phyloP scores from a whole-genome alignment of 2,329 filamentous ascomycete species.

The Diplodia scrobiculata region DNA sequence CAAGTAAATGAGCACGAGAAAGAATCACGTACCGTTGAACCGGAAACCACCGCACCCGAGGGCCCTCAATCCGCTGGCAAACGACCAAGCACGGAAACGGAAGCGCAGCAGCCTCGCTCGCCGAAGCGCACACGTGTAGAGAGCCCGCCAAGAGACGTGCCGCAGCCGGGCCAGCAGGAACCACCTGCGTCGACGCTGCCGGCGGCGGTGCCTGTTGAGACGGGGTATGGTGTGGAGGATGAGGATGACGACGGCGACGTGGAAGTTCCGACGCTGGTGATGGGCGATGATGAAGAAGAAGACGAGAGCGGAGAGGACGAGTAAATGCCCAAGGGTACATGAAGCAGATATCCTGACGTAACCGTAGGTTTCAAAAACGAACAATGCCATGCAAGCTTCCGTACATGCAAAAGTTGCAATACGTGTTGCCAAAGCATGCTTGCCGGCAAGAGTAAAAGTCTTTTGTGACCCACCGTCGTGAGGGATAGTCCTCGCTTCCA shows the following conservation, averaged over 20 bases:
- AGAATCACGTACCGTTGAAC: not conserved
- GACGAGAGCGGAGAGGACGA: conserved; percentile 10
- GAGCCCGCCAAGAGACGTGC: conserved; percentile 8
- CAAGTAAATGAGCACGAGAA: not conserved
- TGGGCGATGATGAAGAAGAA: conserved; percentile 20
- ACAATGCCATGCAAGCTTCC: not conserved
- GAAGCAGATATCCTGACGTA: not conserved
- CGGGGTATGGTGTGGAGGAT: conserved; percentile 4
- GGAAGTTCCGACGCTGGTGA: conserved; percentile 26
- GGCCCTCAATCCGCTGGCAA: conserved; percentile 1
- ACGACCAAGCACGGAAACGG: conserved; percentile 17
- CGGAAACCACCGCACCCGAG: not conserved
- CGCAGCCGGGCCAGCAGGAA: not conserved
- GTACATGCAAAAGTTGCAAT: not conserved
- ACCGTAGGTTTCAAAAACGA: not conserved
- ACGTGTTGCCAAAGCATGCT: not conserved
- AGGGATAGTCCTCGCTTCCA: not conserved
- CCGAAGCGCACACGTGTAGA: conserved; percentile 18
- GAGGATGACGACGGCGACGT: conserved; percentile 27
- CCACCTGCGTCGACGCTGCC: not conserved
- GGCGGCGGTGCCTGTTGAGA: not conserved
- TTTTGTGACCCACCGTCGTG: not conserved
- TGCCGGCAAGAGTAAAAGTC: not conserved
- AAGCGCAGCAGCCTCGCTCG: conserved; percentile 1
- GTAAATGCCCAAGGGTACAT: not conserved